Evolutionary conservation across 1,284 basidiomycete genomes (phyloP).

Genomic region (Malassezia obtusa): DNA sequence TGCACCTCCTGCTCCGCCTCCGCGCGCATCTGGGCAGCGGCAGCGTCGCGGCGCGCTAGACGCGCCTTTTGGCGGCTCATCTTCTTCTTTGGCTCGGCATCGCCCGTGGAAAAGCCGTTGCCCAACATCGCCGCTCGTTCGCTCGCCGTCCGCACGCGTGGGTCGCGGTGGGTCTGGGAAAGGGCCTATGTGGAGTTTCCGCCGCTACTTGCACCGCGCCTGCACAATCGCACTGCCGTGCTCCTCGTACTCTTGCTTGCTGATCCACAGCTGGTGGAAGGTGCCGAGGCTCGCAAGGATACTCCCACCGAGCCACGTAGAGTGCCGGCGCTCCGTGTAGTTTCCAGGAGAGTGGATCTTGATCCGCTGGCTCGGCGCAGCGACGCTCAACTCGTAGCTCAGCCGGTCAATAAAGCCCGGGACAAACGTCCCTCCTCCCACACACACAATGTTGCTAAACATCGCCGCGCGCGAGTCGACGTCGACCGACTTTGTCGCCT

Average conservation of each 20-base stretch:
- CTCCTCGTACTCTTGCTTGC: conserved; percentile 46
- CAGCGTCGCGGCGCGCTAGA: conserved; percentile 19
- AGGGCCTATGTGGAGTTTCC: conserved; percentile 17
- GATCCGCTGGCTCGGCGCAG: conserved; percentile 59
- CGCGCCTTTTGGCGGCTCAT: conserved; percentile 27
- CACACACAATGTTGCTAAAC: conserved; percentile 83
- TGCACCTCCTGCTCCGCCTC: conserved; percentile 12
- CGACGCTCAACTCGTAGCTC: conserved; percentile 63
- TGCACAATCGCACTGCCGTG: conserved; percentile 43
- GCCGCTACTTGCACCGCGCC: conserved; percentile 41
- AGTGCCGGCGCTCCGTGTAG: conserved; percentile 40
- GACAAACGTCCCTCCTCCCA: conserved; percentile 79
- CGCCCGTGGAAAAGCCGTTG: conserved; percentile 7
- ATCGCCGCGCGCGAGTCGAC: conserved; percentile 81
- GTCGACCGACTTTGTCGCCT: conserved; percentile 74
- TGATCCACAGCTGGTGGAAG: conserved; percentile 48
- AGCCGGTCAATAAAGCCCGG: conserved; percentile 78
- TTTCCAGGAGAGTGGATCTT: conserved; percentile 47
- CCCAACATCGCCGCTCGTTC: neutral
- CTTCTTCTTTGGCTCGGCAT: conserved; percentile 1
- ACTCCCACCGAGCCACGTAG: conserved; percentile 43
- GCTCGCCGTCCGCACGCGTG: neutral
- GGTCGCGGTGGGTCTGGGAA: neutral
- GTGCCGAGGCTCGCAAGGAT: conserved; percentile 43
- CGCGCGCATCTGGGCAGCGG: conserved; percentile 12